Percentiles rank a stretch among this genome's conserved stretches.
Conservation (phyloP, 768 basidiomycete genomes). For the Mycena vitilis region DNA sequence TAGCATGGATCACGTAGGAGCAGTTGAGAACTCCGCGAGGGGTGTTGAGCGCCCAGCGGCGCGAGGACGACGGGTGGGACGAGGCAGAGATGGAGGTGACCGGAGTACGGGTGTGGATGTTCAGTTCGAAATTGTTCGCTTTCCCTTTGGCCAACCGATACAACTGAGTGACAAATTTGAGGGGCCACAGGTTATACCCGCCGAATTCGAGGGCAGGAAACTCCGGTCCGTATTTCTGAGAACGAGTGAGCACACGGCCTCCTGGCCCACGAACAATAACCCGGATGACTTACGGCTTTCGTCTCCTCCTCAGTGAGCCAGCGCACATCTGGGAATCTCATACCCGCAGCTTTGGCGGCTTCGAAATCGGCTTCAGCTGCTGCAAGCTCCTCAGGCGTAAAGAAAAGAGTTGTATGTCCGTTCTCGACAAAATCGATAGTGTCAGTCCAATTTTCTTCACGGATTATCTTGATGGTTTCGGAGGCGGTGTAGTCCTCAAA, state of each 20-base stretch:
- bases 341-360: slow-evolving; percentile 29
- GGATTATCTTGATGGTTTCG: slow-evolving; percentile 26
- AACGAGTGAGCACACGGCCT: not conserved
- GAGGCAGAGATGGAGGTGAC: slow-evolving; percentile 59
- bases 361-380: slow-evolving; percentile 18
- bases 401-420: slow-evolving; percentile 26
- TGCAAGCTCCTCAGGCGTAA: slow-evolving; percentile 4
- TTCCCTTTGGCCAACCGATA: slow-evolving; percentile 56
- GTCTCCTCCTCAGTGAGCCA: slow-evolving; percentile 30
- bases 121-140: slow-evolving; percentile 53
- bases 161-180: slow-evolving; percentile 81
- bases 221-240: slow-evolving; percentile 55
- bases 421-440: slow-evolving; percentile 29
- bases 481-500: slow-evolving; percentile 28
- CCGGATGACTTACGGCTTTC: slow-evolving; percentile 13
- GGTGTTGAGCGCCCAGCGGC: slow-evolving; percentile 70
- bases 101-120: slow-evolving; percentile 80
- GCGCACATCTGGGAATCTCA: slow-evolving; percentile 7
- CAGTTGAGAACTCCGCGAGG: slow-evolving; percentile 74
- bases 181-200: slow-evolving; percentile 80
- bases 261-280: not conserved
- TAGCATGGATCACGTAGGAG: slow-evolving; percentile 82
- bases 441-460: slow-evolving; percentile 25
- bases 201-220: slow-evolving; percentile 65
- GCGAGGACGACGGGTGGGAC: slow-evolving; percentile 28